Conservation (phyloP, 495 filamentous ascomycete genomes). For the Hyaloscypha bicolor region DNA sequence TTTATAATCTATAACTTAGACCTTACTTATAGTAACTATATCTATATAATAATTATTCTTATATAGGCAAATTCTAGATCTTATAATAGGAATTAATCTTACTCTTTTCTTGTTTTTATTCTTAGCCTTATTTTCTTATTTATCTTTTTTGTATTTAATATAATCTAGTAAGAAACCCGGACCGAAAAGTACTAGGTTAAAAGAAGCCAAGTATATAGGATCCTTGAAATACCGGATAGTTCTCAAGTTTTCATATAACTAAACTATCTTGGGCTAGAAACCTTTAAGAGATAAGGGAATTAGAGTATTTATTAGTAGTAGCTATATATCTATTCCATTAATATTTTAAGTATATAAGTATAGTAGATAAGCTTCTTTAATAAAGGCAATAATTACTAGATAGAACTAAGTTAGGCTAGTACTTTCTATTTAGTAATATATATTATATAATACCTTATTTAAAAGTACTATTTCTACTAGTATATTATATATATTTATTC, state of each 20-base stretch:
- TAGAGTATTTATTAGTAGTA: slow-evolving; percentile 12
- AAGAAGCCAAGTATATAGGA: slow-evolving; percentile 15
- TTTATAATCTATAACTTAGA: slow-evolving; percentile 1
- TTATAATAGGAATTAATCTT: slow-evolving; percentile 1
- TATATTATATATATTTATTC: slow-evolving; percentile 16
- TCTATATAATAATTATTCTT: slow-evolving; percentile 18
- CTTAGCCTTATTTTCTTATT: background rate
- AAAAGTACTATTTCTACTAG: background rate
- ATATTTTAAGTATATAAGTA: slow-evolving; percentile 24
- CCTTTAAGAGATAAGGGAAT: slow-evolving; percentile 8
- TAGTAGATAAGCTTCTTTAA: slow-evolving; percentile 11
- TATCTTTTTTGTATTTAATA: no score
- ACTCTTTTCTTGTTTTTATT: background rate
- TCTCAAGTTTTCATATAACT: slow-evolving; percentile 21
- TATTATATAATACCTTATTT: slow-evolving; percentile 8
- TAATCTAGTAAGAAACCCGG: no score
- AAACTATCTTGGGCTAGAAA: slow-evolving; percentile 13
- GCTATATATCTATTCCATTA: slow-evolving; percentile 17
- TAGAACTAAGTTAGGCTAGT: slow-evolving; percentile 18
- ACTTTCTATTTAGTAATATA: slow-evolving; percentile 12
- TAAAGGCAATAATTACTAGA: slow-evolving; percentile 1
- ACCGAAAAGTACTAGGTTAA: slow-evolving; percentile 9
- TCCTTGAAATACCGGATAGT: slow-evolving; percentile 4
- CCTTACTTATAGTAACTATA: slow-evolving; percentile 8
- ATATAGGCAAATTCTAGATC: slow-evolving; percentile 20